Base-by-base conservation (phyloP, 495 filamentous ascomycete species). In the Schizothecium vesticola region DNA sequence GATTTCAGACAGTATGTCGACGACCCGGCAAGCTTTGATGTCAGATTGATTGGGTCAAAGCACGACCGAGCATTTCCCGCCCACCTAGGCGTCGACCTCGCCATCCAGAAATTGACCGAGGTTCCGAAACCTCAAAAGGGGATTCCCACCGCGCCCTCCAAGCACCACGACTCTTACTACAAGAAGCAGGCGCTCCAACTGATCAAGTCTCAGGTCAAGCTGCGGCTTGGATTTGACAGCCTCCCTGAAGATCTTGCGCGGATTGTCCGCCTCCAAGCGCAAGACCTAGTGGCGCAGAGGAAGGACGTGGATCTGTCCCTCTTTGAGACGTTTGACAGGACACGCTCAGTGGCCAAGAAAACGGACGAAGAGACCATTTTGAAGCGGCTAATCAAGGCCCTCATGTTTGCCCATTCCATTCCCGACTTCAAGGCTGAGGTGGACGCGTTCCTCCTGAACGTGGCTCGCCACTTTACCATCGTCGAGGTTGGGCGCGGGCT, bases 101-200 rank as follows among this genome's bases (percentile, higher is more conserved):
- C 96, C 10, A 90, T 97, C 68, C 87, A 87, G 22, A 97, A 93
- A 74, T 77, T 99, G 29, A 88, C 89, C 80, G 94, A 98, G 69
- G 77, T 86, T 10, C 88, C 92, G 0, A 94, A 90, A 73, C 76
- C 83, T 0, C 75, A 77, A 28, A 79, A 84, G 61, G 75, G 75
- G 0, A 67, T 69, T 2, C 67, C 68, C 3, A 31, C 70, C 1
- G 69, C 59, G 10, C 74, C 83, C 23, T 75, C 85, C 19, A 86
- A 85, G 77, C 88, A 90, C 65, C 89, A 89, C 11, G 94, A 98
- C 72, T 76, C 80, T 9, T 94, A 91, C 73, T 96, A 98, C 81
- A 98, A 98, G 79, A 89, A 92, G 73, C 94, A 98, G 75, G 93
- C 96, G 0, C 87, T 97, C 65, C 87, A 91, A 59, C 83, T 98